phyloP scores from a whole-genome alignment of 2,329 filamentous ascomycete genomes.

The Boeremia exigua region DNA sequence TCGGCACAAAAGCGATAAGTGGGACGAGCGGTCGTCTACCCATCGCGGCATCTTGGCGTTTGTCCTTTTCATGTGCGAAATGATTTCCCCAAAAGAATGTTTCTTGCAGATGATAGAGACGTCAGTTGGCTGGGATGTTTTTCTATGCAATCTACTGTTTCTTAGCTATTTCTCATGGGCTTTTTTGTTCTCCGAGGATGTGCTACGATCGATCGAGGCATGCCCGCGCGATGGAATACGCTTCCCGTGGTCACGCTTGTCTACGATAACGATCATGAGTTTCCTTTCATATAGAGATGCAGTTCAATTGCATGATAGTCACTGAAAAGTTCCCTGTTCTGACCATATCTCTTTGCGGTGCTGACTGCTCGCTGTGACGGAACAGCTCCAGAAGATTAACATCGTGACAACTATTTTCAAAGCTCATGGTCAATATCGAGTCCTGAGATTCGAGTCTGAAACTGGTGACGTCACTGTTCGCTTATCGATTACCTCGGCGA shows the following conservation, averaged over 20 bases:
- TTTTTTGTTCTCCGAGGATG: conserved; percentile 37
- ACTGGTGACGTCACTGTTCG: conserved; percentile 11
- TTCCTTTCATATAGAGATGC: conserved; percentile 48
- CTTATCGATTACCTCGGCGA: conserved; percentile 22
- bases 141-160: conserved; percentile 41
- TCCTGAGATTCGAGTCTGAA: not conserved
- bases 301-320: conserved; percentile 44
- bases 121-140: conserved; percentile 38
- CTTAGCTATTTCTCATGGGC: conserved; percentile 41
- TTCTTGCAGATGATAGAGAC: conserved; percentile 46
- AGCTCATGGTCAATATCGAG: not conserved
- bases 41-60: conserved; percentile 52
- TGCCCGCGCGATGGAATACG: conserved; percentile 39
- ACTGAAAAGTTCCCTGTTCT: conserved; percentile 18
- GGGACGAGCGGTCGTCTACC: conserved; percentile 40
- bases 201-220: conserved; percentile 46
- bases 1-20: conserved; percentile 45
- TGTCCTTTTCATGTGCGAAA: conserved; percentile 48
- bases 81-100: conserved; percentile 47
- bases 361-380: too few relatives aligned
- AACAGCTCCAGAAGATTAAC: not conserved
- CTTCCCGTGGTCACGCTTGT: conserved; percentile 45
- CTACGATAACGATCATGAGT: conserved; percentile 48
- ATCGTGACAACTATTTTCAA: not conserved
- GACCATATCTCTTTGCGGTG: not conserved